Conservation (phyloP, 768 basidiomycete genomes). For the Butyriboletus loyo region DNA sequence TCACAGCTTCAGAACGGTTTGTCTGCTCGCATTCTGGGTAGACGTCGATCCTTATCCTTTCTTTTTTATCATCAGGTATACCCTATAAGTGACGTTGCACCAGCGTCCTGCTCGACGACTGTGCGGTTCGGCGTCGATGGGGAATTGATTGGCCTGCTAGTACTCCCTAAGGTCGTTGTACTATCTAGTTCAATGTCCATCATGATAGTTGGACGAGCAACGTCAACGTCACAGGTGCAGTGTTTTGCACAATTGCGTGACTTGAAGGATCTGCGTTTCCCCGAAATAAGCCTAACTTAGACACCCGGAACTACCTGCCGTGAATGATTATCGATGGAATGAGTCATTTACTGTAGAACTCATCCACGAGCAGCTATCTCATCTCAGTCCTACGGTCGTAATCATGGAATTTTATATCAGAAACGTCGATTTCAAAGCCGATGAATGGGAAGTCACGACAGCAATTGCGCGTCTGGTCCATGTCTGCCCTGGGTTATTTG, state of each 20-base stretch:
- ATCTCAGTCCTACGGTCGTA: neutral
- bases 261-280: slow-evolving; percentile 6
- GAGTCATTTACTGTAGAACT: neutral
- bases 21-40: slow-evolving; percentile 6
- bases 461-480: slow-evolving; percentile 52
- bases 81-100: slow-evolving; percentile 24
- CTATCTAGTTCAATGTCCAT: neutral
- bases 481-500: slow-evolving; percentile 27
- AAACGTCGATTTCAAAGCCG: slow-evolving; percentile 37
- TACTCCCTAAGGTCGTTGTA: neutral
- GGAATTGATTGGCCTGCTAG: neutral
- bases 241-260: neutral
- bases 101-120: neutral
- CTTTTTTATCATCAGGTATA: slow-evolving; percentile 26
- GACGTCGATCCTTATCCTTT: neutral
- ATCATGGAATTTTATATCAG: slow-evolving; percentile 41
- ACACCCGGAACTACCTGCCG: neutral
- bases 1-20: slow-evolving; percentile 49
- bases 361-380: neutral
- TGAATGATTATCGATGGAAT: slow-evolving; percentile 5
- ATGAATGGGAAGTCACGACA: slow-evolving; percentile 55
- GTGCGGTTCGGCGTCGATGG: neutral
- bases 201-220: neutral
- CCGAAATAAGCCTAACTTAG: no score
- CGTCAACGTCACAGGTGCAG: neutral